These are phyloP conservation scores for Ceratobasidium sp. DNA, from an alignment of 1,284 basidiomycete genomes.

Conservation along the genomic window DNA sequence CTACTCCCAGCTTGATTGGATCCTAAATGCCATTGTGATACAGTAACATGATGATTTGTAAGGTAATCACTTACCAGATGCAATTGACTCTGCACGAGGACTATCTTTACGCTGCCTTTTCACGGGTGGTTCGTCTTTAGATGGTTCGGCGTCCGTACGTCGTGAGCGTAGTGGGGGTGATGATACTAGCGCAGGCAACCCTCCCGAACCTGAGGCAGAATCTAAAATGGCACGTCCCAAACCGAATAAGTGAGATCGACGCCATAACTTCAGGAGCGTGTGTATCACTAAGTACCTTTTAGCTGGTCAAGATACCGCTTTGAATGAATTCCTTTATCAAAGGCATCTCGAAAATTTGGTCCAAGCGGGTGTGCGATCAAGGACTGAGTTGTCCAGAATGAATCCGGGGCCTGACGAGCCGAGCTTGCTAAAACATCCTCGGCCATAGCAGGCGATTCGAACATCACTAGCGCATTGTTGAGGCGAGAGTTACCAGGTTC, in stretches of 20 bases:
- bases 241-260: neutral
- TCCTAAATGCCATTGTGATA: neutral
- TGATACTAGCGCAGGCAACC: neutral
- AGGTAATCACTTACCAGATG: slow-evolving; percentile 5
- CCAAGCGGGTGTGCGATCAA: slow-evolving; percentile 27
- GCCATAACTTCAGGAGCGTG: too few species aligned
- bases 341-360: slow-evolving; percentile 1
- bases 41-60: neutral
- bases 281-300: neutral
- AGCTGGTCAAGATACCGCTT: slow-evolving; percentile 2
- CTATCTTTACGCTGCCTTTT: neutral
- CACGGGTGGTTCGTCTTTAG: slow-evolving; percentile 9
- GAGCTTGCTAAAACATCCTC: neutral
- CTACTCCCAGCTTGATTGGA: neutral
- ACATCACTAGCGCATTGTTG: slow-evolving; percentile 35
- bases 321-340: neutral
- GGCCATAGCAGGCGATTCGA: slow-evolving; percentile 17
- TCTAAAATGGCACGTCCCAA: neutral
- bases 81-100: neutral
- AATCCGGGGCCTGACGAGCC: neutral
- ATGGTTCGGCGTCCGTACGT: neutral
- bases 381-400: slow-evolving; percentile 34
- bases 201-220: neutral
- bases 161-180: neutral
- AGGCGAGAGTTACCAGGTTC: neutral